Conservation (phyloP, 2,329 filamentous ascomycete genomes). For the Pleomassaria siparia region DNA sequence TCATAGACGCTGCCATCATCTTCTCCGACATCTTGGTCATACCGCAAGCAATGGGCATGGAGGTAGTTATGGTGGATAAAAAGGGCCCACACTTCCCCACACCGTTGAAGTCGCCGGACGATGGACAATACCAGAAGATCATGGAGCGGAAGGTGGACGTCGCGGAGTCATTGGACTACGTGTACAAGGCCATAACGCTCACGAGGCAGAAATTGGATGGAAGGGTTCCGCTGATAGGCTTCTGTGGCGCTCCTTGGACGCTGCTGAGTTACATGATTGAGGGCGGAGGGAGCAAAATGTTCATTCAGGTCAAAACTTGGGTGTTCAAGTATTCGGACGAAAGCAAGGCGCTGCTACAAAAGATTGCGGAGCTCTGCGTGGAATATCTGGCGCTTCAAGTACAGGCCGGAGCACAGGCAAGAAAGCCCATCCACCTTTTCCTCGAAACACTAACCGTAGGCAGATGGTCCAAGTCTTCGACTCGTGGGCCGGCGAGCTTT, state of each 20-base stretch:
- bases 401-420: slow-evolving; percentile 83
- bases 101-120: slow-evolving; percentile 75
- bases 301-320: slow-evolving; percentile 94
- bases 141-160: slow-evolving; percentile 81
- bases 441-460: slow-evolving; percentile 15
- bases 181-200: slow-evolving; percentile 91
- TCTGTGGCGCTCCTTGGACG: slow-evolving; percentile 97
- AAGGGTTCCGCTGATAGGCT: slow-evolving; percentile 89
- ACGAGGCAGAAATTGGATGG: slow-evolving; percentile 86
- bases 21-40: slow-evolving; percentile 99
- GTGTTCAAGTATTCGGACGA: slow-evolving; percentile 85
- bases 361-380: slow-evolving; percentile 92
- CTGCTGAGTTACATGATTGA: slow-evolving; percentile 99
- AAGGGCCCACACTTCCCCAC: slow-evolving; percentile 93
- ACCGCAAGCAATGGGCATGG: slow-evolving; percentile 97
- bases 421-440: slow-evolving; percentile 5
- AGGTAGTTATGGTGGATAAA: slow-evolving; percentile 97
- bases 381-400: slow-evolving; percentile 94
- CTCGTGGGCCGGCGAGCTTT: slow-evolving; percentile 95
- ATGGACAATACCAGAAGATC: slow-evolving; percentile 79
- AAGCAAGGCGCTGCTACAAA: slow-evolving; percentile 78
- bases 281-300: slow-evolving; percentile 92
- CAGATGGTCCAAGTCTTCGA: slow-evolving; percentile 95
- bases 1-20: slow-evolving; percentile 96
- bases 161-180: slow-evolving; percentile 81